A percentile compares a stretch with the other conserved stretches of the same genome.
phyloP scores from a whole-genome alignment of 805 yeast genomes.

The Wickerhamiella musiphila region DNA sequence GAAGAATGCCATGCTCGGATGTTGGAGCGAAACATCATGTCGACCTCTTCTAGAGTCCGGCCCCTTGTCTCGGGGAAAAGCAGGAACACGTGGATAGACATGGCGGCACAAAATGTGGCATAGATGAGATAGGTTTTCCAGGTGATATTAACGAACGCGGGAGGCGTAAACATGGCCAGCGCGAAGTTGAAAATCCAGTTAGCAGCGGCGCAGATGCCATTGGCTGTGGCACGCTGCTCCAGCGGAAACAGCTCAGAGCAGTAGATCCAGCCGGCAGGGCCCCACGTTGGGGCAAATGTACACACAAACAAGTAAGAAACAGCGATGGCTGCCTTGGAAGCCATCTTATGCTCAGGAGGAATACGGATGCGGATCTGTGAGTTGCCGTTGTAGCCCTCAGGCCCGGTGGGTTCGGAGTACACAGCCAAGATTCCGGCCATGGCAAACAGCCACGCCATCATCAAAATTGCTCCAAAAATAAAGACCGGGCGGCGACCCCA shows the following conservation, averaged over 20 bases:
- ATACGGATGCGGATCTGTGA: constrained; percentile 13
- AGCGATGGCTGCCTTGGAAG: constrained; percentile 34
- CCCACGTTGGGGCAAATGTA: constrained; percentile 72
- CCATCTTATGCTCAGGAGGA: constrained; percentile 17
- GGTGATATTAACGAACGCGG: constrained; percentile 35
- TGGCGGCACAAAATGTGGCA: constrained; percentile 10
- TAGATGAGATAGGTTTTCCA: constrained; percentile 41
- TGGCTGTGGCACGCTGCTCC: constrained; percentile 56
- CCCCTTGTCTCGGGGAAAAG: constrained; percentile 51
- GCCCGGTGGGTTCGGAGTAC: constrained; percentile 14
- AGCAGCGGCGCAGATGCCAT: constrained; percentile 53
- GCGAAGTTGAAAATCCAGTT: constrained; percentile 69
- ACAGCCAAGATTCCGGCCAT: constrained; percentile 32
- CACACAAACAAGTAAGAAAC: constrained; percentile 45
- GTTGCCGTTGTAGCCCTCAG: constrained; percentile 11
- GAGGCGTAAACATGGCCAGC: constrained; percentile 44
- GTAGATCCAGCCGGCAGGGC: constrained; percentile 61
- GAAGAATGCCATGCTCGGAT: constrained; percentile 16
- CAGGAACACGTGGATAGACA: constrained; percentile 36
- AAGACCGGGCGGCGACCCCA: constrained; percentile 51
- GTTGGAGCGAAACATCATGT: constrained; percentile 33
- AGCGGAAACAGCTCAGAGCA: constrained; percentile 50
- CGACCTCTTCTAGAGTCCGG: constrained; percentile 49
- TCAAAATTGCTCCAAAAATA: constrained; percentile 43
- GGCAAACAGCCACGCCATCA: constrained; percentile 45